phyloP scores from a whole-genome alignment of 2,329 filamentous ascomycete genomes.

The Colletotrichum sp. region DNA sequence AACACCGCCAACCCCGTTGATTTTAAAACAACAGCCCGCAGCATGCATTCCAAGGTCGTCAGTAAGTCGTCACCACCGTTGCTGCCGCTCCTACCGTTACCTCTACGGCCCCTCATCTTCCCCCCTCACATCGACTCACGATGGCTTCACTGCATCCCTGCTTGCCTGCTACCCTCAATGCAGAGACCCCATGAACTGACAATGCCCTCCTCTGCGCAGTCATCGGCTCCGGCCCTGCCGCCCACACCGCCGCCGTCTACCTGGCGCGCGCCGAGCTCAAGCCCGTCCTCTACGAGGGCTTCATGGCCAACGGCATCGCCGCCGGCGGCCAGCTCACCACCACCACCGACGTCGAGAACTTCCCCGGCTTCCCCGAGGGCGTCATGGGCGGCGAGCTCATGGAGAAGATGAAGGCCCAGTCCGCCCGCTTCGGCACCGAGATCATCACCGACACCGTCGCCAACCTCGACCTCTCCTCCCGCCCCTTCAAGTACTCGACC shows the following conservation, averaged over 20 bases:
- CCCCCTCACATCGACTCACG: neutral
- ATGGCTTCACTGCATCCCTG: neutral
- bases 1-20: constrained; percentile 42
- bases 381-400: constrained; percentile 90
- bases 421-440: constrained; percentile 87
- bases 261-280: constrained; percentile 92
- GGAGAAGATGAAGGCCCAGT: constrained; percentile 95
- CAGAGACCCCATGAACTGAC: neutral
- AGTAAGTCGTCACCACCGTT: constrained; percentile 59
- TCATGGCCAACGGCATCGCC: constrained; percentile 95
- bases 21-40: constrained; percentile 52
- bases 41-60: constrained; percentile 93
- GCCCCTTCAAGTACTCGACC: constrained; percentile 92
- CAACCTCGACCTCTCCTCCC: constrained; percentile 80
- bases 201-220: constrained; percentile 44
- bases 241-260: constrained; percentile 97
- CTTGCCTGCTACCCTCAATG: neutral
- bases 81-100: neutral
- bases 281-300: constrained; percentile 96
- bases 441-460: constrained; percentile 93
- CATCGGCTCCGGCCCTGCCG: constrained; percentile 94
- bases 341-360: constrained; percentile 98
- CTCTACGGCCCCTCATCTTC: neutral
- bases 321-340: constrained; percentile 97
- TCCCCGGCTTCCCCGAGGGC: constrained; percentile 88